These are phyloP conservation scores for Sclerotinia subarctica DNA, from an alignment of 2,329 filamentous ascomycete genomes.

Conservation along the genomic window DNA sequence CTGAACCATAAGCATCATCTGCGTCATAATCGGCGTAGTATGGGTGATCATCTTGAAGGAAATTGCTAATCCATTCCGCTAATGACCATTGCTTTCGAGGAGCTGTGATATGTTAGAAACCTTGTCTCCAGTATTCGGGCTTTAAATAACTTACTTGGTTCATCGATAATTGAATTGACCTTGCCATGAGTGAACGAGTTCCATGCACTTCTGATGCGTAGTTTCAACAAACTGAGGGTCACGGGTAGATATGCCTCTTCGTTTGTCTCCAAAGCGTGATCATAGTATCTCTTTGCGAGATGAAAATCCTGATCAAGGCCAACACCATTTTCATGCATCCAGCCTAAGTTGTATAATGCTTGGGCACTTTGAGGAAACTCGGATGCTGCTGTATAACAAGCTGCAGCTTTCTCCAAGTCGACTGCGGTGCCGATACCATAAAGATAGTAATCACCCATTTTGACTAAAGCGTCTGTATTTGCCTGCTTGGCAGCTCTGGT, in stretches of 20 bases:
- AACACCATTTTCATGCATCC: conserved; percentile 99
- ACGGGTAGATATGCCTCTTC: conserved; percentile 92
- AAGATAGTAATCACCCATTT: conserved; percentile 98
- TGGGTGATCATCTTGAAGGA: conserved; percentile 63
- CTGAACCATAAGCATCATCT: conserved; percentile 41
- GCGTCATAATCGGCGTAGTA: conserved; percentile 59
- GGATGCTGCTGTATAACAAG: conserved; percentile 88
- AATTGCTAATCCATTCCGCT: conserved; percentile 82
- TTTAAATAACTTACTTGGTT: conserved; percentile 64
- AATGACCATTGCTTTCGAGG: conserved; percentile 72
- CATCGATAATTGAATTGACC: conserved; percentile 87
- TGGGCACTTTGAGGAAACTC: conserved; percentile 91
- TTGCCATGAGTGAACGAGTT: conserved; percentile 88
- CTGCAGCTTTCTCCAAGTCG: conserved; percentile 81
- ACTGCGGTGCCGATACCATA: conserved; percentile 69
- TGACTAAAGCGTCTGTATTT: conserved; percentile 91
- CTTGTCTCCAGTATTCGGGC: conserved; percentile 34
- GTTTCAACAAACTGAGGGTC: conserved; percentile 79
- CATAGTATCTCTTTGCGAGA: conserved; percentile 93
- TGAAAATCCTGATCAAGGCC: conserved; percentile 94
- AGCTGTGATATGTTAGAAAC: conserved; percentile 54
- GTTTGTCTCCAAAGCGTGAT: conserved; percentile 86
- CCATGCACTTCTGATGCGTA: conserved; percentile 86
- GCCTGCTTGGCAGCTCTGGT: conserved; percentile 89
- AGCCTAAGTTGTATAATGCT: conserved; percentile 93